A percentile compares a stretch with the other conserved stretches of the same genome.
Evolutionary conservation across 805 yeast genomes (phyloP).

Genomic region (Scheffersomyces spartinae): DNA sequence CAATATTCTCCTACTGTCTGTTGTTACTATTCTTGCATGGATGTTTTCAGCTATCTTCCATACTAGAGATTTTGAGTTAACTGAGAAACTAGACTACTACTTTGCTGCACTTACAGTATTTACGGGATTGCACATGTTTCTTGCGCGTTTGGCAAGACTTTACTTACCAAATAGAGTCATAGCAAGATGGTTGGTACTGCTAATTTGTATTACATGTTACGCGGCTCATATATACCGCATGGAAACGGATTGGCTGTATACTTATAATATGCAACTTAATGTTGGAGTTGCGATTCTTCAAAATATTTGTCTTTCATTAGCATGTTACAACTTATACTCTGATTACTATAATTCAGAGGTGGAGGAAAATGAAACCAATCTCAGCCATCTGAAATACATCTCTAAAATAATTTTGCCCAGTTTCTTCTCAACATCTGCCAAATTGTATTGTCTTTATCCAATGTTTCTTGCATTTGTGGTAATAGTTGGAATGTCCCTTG

Average conservation of each 20-base stretch:
- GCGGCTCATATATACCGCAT: slow-evolving; percentile 55
- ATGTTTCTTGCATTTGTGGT: slow-evolving; percentile 36
- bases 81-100: slow-evolving; percentile 84
- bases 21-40: slow-evolving; percentile 82
- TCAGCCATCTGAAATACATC: slow-evolving; percentile 18
- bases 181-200: too few species aligned
- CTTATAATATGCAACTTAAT: slow-evolving; percentile 90
- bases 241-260: slow-evolving; percentile 70
- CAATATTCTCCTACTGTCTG: slow-evolving; percentile 37
- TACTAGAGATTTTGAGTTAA: slow-evolving; percentile 63
- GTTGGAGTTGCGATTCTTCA: slow-evolving; percentile 69
- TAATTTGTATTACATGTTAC: slow-evolving; percentile 39
- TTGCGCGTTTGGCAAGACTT: slow-evolving; percentile 47
- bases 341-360: slow-evolving; percentile 16
- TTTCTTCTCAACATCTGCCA: slow-evolving; percentile 22
- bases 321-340: slow-evolving; percentile 21
- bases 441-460: slow-evolving; percentile 39
- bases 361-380: slow-evolving; percentile 3
- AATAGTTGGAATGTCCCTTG: slow-evolving; percentile 73
- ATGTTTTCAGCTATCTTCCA: slow-evolving; percentile 77
- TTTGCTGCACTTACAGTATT: slow-evolving; percentile 87
- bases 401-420: slow-evolving; percentile 14
- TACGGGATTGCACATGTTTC: slow-evolving; percentile 63
- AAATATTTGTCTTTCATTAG: slow-evolving; percentile 29
- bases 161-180: slow-evolving; percentile 24